phyloP scores from a whole-genome alignment of 345 rosid genomes.

The Noccaea caerulescens region DNA sequence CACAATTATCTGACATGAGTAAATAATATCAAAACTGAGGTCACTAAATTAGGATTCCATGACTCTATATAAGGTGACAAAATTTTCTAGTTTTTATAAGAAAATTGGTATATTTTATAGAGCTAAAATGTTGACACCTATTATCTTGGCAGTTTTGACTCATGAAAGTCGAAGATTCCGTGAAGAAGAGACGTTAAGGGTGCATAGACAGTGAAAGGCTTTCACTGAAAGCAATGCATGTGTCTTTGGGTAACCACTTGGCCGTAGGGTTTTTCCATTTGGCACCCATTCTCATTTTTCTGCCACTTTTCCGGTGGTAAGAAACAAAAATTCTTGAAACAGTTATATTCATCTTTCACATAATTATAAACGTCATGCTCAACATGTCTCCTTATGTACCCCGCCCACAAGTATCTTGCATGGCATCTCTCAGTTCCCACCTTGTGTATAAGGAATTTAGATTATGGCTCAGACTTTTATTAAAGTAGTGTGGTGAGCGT shows the following conservation, averaged over 20 bases:
- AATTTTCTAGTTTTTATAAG: not conserved
- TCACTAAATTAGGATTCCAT: not conserved
- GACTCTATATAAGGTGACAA: not conserved
- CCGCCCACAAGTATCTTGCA: no score
- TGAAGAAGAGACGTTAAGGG: constrained; percentile 2
- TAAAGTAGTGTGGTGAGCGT: not conserved
- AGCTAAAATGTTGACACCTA: not conserved
- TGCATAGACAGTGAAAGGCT: not conserved
- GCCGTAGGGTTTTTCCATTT: not conserved
- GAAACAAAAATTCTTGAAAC: no score
- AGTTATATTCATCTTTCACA: no score
- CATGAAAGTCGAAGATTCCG: not conserved
- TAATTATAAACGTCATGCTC: no score
- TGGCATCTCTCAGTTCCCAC: no score
- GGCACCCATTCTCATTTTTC: constrained; percentile 7
- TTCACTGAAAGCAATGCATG: not conserved
- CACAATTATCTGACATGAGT: not conserved
- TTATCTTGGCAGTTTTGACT: not conserved
- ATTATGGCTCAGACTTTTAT: not conserved
- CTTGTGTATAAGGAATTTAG: no score
- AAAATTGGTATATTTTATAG: not conserved
- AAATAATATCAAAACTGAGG: not conserved
- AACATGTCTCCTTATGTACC: no score
- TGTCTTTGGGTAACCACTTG: constrained; percentile 17
- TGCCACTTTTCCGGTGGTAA: constrained; percentile 4